phyloP scores from a whole-genome alignment of 2,329 filamentous ascomycete species.

The Passalora sequoiae region DNA sequence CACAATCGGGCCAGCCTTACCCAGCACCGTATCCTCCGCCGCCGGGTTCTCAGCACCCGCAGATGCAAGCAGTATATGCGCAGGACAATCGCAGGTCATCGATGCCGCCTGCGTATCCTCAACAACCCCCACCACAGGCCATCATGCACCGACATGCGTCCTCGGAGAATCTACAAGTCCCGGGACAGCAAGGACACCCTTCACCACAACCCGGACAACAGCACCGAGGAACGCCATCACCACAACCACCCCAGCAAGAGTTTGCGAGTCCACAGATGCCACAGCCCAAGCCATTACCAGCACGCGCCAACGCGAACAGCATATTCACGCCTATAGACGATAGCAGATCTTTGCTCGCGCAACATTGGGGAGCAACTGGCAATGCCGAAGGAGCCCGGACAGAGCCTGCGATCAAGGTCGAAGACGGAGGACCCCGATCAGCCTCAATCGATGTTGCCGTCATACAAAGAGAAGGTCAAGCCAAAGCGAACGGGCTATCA shows the following conservation, averaged over 20 bases:
- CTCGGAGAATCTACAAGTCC: conserved; percentile 29
- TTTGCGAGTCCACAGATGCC: conserved; percentile 51
- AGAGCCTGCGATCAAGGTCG: conserved; percentile 42
- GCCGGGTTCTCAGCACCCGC: conserved; percentile 32
- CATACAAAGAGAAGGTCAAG: conserved; percentile 46
- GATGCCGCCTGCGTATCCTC: conserved; percentile 64
- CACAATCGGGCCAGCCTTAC: conserved; percentile 23
- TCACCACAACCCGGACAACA: conserved; percentile 34
- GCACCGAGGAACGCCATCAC: conserved; percentile 40
- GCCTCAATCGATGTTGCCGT: conserved; percentile 61
- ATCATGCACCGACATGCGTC: conserved; percentile 42
- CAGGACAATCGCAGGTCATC: conserved; percentile 72
- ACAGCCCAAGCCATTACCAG: conserved; percentile 60
- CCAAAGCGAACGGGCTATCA: conserved; percentile 40
- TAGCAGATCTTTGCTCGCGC: conserved; percentile 78
- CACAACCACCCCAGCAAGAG: conserved; percentile 48
- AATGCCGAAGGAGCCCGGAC: conserved; percentile 44
- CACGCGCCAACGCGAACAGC: conserved; percentile 66
- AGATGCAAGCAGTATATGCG: conserved; percentile 64
- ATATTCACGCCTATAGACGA: conserved; percentile 98
- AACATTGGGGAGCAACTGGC: conserved; percentile 62
- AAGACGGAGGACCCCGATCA: conserved; percentile 46
- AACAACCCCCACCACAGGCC: conserved; percentile 51
- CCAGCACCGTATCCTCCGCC: conserved; percentile 28
- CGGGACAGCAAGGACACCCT: conserved; percentile 34